Evolutionary conservation across 306 rosid genomes (phyloP), one percentile per base, ranked within the genome.

Genomic region (Mucuna pruriens): DNA sequence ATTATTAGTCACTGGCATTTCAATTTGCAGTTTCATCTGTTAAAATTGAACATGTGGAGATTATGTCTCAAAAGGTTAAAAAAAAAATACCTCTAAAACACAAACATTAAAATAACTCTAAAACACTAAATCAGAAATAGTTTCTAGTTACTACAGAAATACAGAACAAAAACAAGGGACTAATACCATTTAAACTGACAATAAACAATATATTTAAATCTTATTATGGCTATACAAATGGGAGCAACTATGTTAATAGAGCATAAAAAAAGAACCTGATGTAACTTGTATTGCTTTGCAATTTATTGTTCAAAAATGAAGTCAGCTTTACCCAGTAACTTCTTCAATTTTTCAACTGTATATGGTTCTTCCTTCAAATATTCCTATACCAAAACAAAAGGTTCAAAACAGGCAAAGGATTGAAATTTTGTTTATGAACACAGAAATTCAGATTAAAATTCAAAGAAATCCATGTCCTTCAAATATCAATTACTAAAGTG

Each of bases 321-420:
- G 94, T 55, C 36, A 95, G 86, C 68, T 86, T 89, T 60, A 92
- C 48, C 65, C 89, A 0, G 86, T 80, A 80, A 93, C 86, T 67
- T 79, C 66, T 85, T 93, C 99, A 58, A 95, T 85, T 58, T 95
- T 63, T 86, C 91, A 48, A 86, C 86, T 5, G 97, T 90, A 82
- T 89, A 95, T 26, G 99, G 97, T 75, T 92, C 99, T 87, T 90
- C 98, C 88, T 95, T 95, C 90, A 95, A 89, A 81, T 85, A 83
- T 65, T 92, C 94, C 99, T 95, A 77, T 26, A 54, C 46, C 85
- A 78, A 62, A 71, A 62, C 16, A 13, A 16, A 76, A 36, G 16
- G 13, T 73, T 74, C 79, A 44, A 29, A 57, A 86, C 46, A 51
- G 39, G 52, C 62, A 82, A 83, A 71, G 65, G 31, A 26, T 75